Percentiles rank a stretch among this genome's conserved stretches.
Evolutionary conservation across 2,329 filamentous ascomycete genomes (phyloP).

Genomic region (Geoglossum cookeanum): DNA sequence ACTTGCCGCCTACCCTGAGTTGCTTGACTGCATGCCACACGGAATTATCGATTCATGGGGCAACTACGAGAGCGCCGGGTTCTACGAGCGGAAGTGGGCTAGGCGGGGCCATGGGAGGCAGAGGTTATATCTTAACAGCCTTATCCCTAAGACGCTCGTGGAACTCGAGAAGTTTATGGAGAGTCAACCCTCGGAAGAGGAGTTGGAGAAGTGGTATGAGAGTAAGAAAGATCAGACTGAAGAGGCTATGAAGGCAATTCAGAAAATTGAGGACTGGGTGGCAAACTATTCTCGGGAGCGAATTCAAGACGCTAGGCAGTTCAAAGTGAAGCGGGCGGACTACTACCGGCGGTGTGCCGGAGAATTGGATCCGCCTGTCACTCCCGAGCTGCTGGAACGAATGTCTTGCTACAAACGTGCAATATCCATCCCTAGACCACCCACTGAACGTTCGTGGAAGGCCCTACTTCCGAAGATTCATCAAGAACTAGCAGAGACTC

Average conservation of each 20-base stretch:
- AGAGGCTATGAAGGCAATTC: conserved; percentile 1
- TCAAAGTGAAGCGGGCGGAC: conserved; percentile 14
- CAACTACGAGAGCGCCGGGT: conserved; percentile 3
- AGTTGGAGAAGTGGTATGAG: background rate
- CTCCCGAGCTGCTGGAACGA: conserved; percentile 16
- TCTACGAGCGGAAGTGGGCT: background rate
- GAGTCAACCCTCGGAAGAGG: background rate
- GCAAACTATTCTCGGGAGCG: conserved; percentile 7
- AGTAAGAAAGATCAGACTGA: background rate
- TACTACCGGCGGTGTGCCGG: conserved; percentile 21
- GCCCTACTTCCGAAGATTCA: conserved; percentile 14
- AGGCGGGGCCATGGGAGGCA: conserved; percentile 1
- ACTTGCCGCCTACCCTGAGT: background rate
- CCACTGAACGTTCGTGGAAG: conserved; percentile 15
- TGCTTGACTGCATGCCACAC: conserved; percentile 3
- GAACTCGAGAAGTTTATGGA: conserved; percentile 1
- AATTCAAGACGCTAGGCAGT: conserved; percentile 17
- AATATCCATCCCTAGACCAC: conserved; percentile 20
- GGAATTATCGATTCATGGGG: conserved; percentile 5
- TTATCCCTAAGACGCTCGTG: background rate
- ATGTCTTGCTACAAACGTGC: conserved; percentile 22
- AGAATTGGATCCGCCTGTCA: conserved; percentile 20
- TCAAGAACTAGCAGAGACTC: conserved; percentile 11
- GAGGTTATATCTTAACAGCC: background rate
- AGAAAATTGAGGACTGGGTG: conserved; percentile 6